phyloP scores from a whole-genome alignment of 192 early-diverging fungal species.

The Haplosporangium gracile region DNA sequence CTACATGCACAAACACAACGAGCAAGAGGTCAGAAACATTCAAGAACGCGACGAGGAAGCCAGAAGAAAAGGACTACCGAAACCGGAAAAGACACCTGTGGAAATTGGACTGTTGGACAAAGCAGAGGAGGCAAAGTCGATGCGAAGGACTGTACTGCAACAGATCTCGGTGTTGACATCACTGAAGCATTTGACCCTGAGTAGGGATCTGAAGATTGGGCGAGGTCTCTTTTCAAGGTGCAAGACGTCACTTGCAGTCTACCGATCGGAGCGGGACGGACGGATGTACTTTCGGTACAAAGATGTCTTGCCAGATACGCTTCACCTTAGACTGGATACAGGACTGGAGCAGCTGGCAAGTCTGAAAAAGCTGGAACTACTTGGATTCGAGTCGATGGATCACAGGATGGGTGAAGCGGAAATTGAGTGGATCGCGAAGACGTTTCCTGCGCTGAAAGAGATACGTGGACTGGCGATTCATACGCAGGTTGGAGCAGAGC shows the following conservation, averaged over 20 bases:
- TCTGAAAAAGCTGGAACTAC: not conserved
- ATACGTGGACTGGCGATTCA: not conserved
- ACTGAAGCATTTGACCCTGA: not conserved
- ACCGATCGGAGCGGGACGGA: not conserved
- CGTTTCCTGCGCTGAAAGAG: not conserved
- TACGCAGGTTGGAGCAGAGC: not conserved
- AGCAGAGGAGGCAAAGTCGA: not conserved
- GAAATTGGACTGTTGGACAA: not conserved
- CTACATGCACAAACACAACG: not conserved
- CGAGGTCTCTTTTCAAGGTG: not conserved
- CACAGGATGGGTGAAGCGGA: not conserved
- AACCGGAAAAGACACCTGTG: not conserved
- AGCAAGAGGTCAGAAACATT: not conserved
- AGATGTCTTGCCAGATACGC: not conserved
- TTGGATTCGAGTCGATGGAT: not conserved
- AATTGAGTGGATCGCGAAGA: not conserved
- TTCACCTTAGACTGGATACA: not conserved
- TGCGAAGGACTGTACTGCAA: not conserved
- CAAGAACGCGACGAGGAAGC: not conserved
- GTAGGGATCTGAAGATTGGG: not conserved
- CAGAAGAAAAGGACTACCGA: not conserved
- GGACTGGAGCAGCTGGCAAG: not conserved
- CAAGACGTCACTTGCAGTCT: not conserved
- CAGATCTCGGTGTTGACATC: not conserved
- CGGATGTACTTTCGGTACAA: constrained; percentile 2